A percentile compares a stretch with the other conserved stretches of the same genome.
Conservation (phyloP, 768 basidiomycete genomes). For the Tephrocybe sp. region DNA sequence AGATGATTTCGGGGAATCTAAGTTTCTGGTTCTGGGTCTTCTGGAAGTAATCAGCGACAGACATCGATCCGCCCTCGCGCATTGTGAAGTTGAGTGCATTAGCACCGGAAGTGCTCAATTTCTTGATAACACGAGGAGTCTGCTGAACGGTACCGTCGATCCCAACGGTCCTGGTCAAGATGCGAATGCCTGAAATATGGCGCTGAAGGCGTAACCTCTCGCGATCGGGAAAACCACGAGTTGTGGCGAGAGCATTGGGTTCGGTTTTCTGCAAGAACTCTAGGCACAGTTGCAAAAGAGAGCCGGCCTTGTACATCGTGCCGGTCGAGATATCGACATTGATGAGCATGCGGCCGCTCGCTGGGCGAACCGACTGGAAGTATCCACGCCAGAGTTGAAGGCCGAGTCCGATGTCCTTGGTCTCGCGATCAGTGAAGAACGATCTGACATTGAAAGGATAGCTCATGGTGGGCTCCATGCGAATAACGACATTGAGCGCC, state of each 20-base stretch:
- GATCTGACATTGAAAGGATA: slow-evolving; percentile 74
- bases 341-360: slow-evolving; percentile 54
- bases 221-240: slow-evolving; percentile 50
- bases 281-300: slow-evolving; percentile 51
- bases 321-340: slow-evolving; percentile 76
- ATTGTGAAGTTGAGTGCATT: slow-evolving; percentile 52
- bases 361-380: slow-evolving; percentile 71
- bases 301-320: slow-evolving; percentile 66
- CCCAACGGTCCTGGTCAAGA: slow-evolving; percentile 42
- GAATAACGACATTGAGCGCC: slow-evolving; percentile 71
- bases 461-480: slow-evolving; percentile 65
- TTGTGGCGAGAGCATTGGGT: slow-evolving; percentile 38
- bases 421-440: slow-evolving; percentile 64
- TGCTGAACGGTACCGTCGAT: slow-evolving; percentile 25
- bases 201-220: slow-evolving; percentile 54
- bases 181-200: slow-evolving; percentile 53
- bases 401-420: slow-evolving; percentile 47
- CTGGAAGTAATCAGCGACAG: slow-evolving; percentile 63
- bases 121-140: slow-evolving; percentile 62
- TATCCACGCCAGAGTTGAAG: slow-evolving; percentile 72
- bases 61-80: slow-evolving; percentile 53
- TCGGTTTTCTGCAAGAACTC: slow-evolving; percentile 41
- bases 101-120: slow-evolving; percentile 54
- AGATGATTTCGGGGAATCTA: slow-evolving; percentile 61
- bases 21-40: slow-evolving; percentile 51